Evolutionary conservation across 2,329 filamentous ascomycete genomes (phyloP).

Genomic region (Tolypocladium cylindrosporum): DNA sequence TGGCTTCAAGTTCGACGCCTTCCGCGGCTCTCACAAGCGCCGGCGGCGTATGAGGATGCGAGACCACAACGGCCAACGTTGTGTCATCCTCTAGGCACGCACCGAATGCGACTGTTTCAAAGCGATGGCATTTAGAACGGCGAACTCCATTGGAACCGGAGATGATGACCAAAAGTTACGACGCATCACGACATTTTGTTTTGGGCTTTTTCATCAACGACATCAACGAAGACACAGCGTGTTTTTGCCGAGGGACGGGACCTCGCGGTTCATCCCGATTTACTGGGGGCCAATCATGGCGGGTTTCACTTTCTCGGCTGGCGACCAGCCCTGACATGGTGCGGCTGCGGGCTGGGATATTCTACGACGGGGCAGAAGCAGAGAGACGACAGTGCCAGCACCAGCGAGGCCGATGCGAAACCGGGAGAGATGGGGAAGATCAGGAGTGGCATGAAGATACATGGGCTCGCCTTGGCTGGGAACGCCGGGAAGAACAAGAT

Average conservation of each 20-base stretch:
- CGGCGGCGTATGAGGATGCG: conserved; percentile 18
- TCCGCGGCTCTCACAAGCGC: conserved; percentile 15
- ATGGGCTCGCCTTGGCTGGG: background rate
- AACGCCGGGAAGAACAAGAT: background rate
- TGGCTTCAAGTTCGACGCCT: conserved; percentile 29
- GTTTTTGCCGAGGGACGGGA: background rate
- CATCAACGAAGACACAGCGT: background rate
- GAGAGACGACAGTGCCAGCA: background rate
- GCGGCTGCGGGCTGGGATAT: background rate
- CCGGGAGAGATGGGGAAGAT: background rate
- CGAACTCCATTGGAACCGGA: background rate
- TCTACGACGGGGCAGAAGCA: background rate
- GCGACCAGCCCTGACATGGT: background rate
- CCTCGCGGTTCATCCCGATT: background rate
- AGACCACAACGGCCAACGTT: conserved; percentile 25
- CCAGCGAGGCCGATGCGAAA: background rate
- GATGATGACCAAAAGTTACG: background rate
- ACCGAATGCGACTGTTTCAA: background rate
- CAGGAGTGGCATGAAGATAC: background rate
- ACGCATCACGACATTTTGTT: background rate
- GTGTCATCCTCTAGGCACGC: conserved; percentile 29
- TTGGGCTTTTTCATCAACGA: background rate
- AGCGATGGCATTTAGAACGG: background rate
- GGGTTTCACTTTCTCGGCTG: background rate
- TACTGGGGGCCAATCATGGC: background rate